These are phyloP conservation scores for Salix arbutifolia DNA, from an alignment of 345 rosid species.

Conservation along the genomic window DNA sequence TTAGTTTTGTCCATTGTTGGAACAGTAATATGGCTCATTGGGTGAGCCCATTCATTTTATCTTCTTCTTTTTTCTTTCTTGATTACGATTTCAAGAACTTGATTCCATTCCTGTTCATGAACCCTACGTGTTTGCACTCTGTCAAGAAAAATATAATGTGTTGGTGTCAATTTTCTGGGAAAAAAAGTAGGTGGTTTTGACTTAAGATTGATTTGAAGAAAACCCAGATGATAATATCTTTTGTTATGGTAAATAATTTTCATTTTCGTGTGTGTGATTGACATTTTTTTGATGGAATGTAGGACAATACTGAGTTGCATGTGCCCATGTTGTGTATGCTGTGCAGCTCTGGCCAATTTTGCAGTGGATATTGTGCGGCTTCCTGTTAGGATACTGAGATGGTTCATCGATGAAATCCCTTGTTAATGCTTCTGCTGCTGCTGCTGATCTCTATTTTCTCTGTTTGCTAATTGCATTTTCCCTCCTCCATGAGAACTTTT, in stretches of 20 bases:
- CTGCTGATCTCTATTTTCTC: neutral
- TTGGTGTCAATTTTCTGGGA: no score
- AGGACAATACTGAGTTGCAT: slow-evolving; percentile 72
- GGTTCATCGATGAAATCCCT: slow-evolving; percentile 74
- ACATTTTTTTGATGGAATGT: neutral
- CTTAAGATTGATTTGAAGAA: neutral
- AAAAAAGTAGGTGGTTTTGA: neutral
- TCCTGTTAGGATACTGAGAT: slow-evolving; percentile 54
- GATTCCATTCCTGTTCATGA: neutral
- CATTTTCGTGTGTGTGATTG: neutral
- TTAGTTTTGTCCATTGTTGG: slow-evolving; percentile 27
- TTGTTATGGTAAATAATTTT: neutral
- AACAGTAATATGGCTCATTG: slow-evolving; percentile 24
- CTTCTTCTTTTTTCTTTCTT: neutral
- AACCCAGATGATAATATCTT: neutral
- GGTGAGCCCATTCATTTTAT: slow-evolving; percentile 11
- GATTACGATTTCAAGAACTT: neutral
- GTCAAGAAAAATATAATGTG: neutral
- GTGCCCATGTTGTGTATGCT: slow-evolving; percentile 80
- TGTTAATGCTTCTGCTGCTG: slow-evolving; percentile 27
- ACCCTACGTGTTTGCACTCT: neutral
- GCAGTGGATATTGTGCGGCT: slow-evolving; percentile 61
- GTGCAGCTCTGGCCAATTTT: slow-evolving; percentile 59
- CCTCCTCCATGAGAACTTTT: no score
- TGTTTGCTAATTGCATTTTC: neutral